phyloP scores from a whole-genome alignment of 192 early-diverging fungal genomes.

The Coemansia sp. region DNA sequence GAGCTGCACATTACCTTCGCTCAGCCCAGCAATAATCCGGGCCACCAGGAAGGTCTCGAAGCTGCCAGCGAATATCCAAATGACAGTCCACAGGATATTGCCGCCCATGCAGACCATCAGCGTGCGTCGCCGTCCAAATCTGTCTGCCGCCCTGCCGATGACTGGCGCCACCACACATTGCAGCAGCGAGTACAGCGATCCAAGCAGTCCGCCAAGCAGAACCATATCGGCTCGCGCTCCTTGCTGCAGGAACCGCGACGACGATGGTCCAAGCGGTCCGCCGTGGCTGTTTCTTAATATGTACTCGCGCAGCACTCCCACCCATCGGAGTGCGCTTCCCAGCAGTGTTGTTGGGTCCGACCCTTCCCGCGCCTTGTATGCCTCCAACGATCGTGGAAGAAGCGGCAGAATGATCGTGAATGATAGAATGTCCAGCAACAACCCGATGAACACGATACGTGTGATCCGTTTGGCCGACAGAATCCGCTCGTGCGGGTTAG shows the following conservation, averaged over 20 bases:
- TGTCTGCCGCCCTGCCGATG: conserved; percentile 81
- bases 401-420: conserved; percentile 98
- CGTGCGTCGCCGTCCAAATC: conserved; percentile 75
- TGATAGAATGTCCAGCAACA: conserved; percentile 93
- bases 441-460: conserved; percentile 71
- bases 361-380: conserved; percentile 69
- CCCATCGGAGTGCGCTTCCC: conserved; percentile 31
- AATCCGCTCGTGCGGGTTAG: conserved; percentile 4
- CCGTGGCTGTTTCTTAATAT: conserved; percentile 11
- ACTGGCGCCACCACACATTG: conserved; percentile 85
- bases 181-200: conserved; percentile 91
- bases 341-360: conserved; percentile 40
- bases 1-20: conserved; percentile 97
- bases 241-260: conserved; percentile 39
- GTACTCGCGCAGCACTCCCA: conserved; percentile 17
- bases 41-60: conserved; percentile 85
- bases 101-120: conserved; percentile 90
- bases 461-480: conserved; percentile 37
- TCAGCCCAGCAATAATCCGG: conserved; percentile 87
- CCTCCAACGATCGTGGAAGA: conserved; percentile 84
- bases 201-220: conserved; percentile 86
- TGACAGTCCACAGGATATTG: conserved; percentile 80
- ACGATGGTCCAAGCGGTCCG: conserved; percentile 4
- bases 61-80: conserved; percentile 88
- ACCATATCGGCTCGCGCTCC: conserved; percentile 63